A percentile compares a stretch with the other conserved stretches of the same genome.
phyloP scores from a whole-genome alignment of 345 rosid genomes.

The Rhodamnia argentea region DNA sequence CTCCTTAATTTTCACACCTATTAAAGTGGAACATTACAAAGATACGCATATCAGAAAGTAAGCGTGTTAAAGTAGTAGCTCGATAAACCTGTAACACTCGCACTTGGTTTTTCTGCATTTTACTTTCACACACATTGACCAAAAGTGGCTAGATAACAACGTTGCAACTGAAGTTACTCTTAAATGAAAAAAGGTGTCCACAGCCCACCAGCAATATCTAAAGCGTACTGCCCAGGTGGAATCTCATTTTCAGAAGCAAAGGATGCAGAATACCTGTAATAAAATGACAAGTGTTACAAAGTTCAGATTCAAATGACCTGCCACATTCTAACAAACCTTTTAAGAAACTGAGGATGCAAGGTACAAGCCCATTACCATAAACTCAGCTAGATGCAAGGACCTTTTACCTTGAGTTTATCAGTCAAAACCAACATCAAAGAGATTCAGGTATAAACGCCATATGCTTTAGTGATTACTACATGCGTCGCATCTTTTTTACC shows the following conservation, averaged over 20 bases:
- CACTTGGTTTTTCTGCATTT: neutral
- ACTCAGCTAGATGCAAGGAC: neutral
- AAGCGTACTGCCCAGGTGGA: conserved; percentile 63
- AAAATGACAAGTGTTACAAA: neutral
- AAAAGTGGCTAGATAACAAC: neutral
- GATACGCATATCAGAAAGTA: neutral
- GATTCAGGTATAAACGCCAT: neutral
- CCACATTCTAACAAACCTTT: neutral
- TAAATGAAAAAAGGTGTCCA: neutral
- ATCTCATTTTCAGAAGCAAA: conserved; percentile 59
- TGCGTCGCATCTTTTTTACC: neutral
- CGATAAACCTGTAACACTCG: neutral
- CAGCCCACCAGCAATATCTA: conserved; percentile 51
- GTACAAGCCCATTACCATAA: neutral
- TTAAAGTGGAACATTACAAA: neutral
- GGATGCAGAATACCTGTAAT: conserved; percentile 72
- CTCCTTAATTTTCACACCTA: conserved; percentile 75
- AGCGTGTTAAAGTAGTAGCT: neutral
- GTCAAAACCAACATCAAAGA: neutral
- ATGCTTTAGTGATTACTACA: neutral
- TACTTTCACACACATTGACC: neutral
- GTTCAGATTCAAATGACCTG: neutral
- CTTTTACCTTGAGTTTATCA: neutral
- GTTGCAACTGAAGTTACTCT: neutral
- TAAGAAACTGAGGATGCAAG: neutral